These are phyloP conservation scores for Penicillium antarcticum DNA, from an alignment of 495 filamentous ascomycete genomes.

Conservation along the genomic window DNA sequence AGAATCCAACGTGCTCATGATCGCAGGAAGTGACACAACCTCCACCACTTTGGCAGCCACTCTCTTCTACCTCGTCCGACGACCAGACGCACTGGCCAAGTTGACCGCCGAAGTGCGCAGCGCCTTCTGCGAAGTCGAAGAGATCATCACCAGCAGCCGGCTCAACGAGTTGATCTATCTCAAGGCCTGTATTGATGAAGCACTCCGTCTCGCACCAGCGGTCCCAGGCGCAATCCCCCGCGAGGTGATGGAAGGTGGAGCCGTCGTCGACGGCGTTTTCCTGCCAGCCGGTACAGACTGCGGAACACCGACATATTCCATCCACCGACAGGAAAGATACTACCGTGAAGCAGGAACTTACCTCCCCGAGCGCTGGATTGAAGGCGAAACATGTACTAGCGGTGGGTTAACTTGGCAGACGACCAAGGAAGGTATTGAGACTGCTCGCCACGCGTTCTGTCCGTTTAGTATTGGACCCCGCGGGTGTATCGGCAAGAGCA, in stretches of 20 bases:
- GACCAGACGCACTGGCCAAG: slow-evolving; percentile 38
- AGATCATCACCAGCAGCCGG: slow-evolving; percentile 50
- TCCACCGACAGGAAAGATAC: slow-evolving; percentile 55
- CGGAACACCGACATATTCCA: slow-evolving; percentile 50
- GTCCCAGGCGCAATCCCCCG: slow-evolving; percentile 55
- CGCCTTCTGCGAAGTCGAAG: slow-evolving; percentile 48
- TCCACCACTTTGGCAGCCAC: slow-evolving; percentile 54
- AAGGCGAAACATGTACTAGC: slow-evolving; percentile 29
- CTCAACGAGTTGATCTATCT: slow-evolving; percentile 53
- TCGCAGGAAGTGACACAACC: slow-evolving; percentile 57
- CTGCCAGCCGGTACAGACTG: slow-evolving; percentile 52
- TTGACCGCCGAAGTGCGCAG: slow-evolving; percentile 51
- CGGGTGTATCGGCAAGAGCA: slow-evolving; percentile 55
- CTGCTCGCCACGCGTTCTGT: slow-evolving; percentile 45
- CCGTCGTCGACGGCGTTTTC: slow-evolving; percentile 49
- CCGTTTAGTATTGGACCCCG: slow-evolving; percentile 57
- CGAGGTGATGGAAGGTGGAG: slow-evolving; percentile 54
- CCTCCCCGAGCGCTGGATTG: slow-evolving; percentile 55
- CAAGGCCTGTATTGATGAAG: slow-evolving; percentile 61
- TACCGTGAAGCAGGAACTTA: slow-evolving; percentile 49
- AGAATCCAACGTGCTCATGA: slow-evolving; percentile 63
- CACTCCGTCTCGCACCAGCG: slow-evolving; percentile 61
- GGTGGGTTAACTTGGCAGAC: slow-evolving; percentile 24
- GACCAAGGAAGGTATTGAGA: slow-evolving; percentile 37
- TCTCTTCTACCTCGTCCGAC: slow-evolving; percentile 61